Conservation (phyloP, 768 basidiomycete species). For the Trametes sanguinea region DNA sequence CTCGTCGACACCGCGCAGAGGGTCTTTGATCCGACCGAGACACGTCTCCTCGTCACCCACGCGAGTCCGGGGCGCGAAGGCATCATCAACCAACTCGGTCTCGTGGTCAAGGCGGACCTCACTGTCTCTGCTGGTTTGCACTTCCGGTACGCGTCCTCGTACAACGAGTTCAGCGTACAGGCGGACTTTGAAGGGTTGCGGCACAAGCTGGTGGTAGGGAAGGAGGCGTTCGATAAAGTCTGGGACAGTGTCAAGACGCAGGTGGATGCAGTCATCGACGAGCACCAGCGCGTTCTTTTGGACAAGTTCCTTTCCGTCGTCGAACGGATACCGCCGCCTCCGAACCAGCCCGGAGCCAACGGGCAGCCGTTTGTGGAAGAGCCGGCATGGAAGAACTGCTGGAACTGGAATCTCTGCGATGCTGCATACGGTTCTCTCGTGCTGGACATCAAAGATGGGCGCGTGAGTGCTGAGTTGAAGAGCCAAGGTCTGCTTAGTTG, state of each 20-base stretch:
- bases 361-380: constrained; percentile 69
- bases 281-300: constrained; percentile 82
- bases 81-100: constrained; percentile 85
- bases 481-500: constrained; percentile 70
- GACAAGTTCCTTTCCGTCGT: constrained; percentile 88
- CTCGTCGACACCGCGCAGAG: constrained; percentile 96
- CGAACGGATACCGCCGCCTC: constrained; percentile 69
- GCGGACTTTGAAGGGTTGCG: constrained; percentile 86
- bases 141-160: constrained; percentile 94
- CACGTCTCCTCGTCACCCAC: constrained; percentile 90
- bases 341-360: constrained; percentile 46
- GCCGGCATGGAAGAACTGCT: constrained; percentile 97
- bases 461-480: constrained; percentile 89
- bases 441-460: constrained; percentile 87
- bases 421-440: constrained; percentile 90
- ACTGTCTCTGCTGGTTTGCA: constrained; percentile 94
- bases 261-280: constrained; percentile 90
- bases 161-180: constrained; percentile 96
- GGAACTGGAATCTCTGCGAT: constrained; percentile 99
- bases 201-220: constrained; percentile 73
- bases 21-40: constrained; percentile 90
- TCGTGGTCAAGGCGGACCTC: constrained; percentile 91
- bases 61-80: constrained; percentile 93
- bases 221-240: constrained; percentile 85
- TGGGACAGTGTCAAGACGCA: constrained; percentile 93